A percentile compares a stretch with the other conserved stretches of the same genome.
These are phyloP conservation scores for Phycomyces nitens DNA, from an alignment of 192 early-diverging fungal species.

Conservation along the genomic window DNA sequence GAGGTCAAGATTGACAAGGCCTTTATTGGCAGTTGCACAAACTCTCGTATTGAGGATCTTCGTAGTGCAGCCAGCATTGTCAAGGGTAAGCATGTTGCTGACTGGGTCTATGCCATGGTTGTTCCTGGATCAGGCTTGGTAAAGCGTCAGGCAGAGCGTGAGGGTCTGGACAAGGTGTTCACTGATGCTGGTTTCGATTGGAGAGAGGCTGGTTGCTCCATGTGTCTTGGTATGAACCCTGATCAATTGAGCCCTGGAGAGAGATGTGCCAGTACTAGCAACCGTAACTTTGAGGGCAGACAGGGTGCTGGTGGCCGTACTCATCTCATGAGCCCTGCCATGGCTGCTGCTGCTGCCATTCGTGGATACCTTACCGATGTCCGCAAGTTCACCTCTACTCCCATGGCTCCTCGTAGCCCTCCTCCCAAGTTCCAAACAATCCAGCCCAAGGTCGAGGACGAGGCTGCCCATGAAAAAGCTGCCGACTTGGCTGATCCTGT, in stretches of 20 bases:
- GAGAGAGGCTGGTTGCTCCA: slow-evolving; percentile 67
- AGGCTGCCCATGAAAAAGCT: slow-evolving; percentile 18
- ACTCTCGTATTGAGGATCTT: slow-evolving; percentile 72
- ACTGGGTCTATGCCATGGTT: slow-evolving; percentile 63
- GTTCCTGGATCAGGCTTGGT: slow-evolving; percentile 72
- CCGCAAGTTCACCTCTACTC: slow-evolving; percentile 38
- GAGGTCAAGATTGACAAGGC: slow-evolving; percentile 64
- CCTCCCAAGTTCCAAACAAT: slow-evolving; percentile 3
- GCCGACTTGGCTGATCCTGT: slow-evolving; percentile 5
- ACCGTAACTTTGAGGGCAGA: slow-evolving; percentile 72
- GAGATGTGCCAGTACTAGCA: slow-evolving; percentile 69
- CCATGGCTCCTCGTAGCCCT: slow-evolving; percentile 33
- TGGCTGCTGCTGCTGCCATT: slow-evolving; percentile 71
- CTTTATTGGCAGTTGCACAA: slow-evolving; percentile 73
- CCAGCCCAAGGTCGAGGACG: slow-evolving; percentile 27
- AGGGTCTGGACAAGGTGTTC: slow-evolving; percentile 66
- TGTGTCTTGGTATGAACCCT: slow-evolving; percentile 75
- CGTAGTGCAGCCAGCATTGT: slow-evolving; percentile 58
- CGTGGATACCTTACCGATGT: slow-evolving; percentile 61
- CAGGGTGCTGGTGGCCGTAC: slow-evolving; percentile 67
- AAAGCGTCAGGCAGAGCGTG: slow-evolving; percentile 66
- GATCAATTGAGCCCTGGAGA: slow-evolving; percentile 66
- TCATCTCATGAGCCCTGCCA: slow-evolving; percentile 60
- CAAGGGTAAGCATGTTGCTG: slow-evolving; percentile 54
- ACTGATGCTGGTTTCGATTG: slow-evolving; percentile 70